These are phyloP conservation scores for Metschnikowia bowlesiae DNA, from an alignment of 805 yeast genomes.

Conservation along the genomic window DNA sequence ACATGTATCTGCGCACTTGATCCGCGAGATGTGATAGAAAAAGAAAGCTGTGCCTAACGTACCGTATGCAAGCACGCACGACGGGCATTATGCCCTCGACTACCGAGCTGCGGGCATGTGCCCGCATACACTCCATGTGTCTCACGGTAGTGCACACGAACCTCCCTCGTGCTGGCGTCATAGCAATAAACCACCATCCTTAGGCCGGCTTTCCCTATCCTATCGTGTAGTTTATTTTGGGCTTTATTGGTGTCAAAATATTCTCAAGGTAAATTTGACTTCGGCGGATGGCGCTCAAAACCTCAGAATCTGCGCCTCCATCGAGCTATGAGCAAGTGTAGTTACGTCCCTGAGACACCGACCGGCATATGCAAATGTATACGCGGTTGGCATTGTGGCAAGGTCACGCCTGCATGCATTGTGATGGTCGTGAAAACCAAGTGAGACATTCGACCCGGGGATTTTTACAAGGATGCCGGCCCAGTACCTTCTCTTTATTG, in stretches of 20 bases:
- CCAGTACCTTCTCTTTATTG: neutral
- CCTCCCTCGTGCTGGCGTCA: neutral
- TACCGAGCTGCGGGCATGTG: neutral
- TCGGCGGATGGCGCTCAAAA: neutral
- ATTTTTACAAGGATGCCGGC: neutral
- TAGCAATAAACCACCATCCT: neutral
- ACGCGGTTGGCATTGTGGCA: neutral
- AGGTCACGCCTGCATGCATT: neutral
- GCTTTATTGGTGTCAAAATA: neutral
- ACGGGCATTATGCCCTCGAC: neutral
- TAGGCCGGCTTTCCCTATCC: neutral
- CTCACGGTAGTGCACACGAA: conserved; percentile 1
- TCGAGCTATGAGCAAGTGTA: neutral
- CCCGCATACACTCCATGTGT: conserved; percentile 1
- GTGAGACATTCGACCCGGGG: neutral
- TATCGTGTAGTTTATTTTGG: neutral
- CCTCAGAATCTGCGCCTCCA: neutral
- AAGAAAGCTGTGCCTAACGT: neutral
- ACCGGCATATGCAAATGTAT: neutral
- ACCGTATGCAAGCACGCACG: neutral
- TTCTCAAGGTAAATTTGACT: neutral
- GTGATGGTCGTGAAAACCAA: neutral
- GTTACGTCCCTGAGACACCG: neutral
- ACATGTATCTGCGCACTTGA: neutral
- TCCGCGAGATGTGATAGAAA: neutral